Percentiles rank a stretch among this genome's conserved stretches.
Evolutionary conservation across 441 rosid species (phyloP).

Genomic region (Brassica balearica): DNA sequence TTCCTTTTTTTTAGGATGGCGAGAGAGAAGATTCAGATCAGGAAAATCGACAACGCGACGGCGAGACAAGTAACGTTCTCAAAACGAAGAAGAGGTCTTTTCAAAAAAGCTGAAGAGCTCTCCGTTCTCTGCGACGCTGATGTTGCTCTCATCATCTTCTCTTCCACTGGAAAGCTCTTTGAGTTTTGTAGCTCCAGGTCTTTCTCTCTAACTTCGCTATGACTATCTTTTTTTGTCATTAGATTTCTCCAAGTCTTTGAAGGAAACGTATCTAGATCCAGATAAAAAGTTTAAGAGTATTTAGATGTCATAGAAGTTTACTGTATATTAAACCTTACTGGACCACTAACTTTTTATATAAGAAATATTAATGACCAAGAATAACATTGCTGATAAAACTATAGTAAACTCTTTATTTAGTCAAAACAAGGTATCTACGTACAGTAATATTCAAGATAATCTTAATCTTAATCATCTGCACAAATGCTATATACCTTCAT

Average conservation of each 20-base stretch:
- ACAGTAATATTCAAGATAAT: slow-evolving; percentile 7
- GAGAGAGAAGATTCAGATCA: slow-evolving; percentile 96
- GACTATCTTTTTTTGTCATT: background rate
- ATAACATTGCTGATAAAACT: slow-evolving; percentile 1
- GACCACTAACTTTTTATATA: slow-evolving; percentile 38
- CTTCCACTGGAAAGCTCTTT: slow-evolving; percentile 85
- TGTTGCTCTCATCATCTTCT: slow-evolving; percentile 90
- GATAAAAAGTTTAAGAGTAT: background rate
- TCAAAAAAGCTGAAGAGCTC: slow-evolving; percentile 96
- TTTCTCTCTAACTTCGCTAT: slow-evolving; percentile 18
- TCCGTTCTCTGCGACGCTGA: slow-evolving; percentile 95
- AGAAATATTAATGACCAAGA: background rate
- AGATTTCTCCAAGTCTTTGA: slow-evolving; percentile 7
- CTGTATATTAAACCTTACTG: slow-evolving; percentile 25
- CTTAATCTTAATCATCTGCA: background rate
- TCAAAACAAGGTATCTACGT: slow-evolving; percentile 28
- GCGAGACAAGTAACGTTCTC: slow-evolving; percentile 96
- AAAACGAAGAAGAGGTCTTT: slow-evolving; percentile 86
- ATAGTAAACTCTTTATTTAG: slow-evolving; percentile 39
- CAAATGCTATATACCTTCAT: slow-evolving; percentile 3
- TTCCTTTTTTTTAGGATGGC: slow-evolving; percentile 52
- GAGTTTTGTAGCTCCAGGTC: slow-evolving; percentile 87
- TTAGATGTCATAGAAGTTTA: slow-evolving; percentile 12
- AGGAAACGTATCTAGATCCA: slow-evolving; percentile 34
- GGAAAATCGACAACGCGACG: slow-evolving; percentile 81